These are phyloP conservation scores for Geranium incanum DNA, from an alignment of 441 rosid genomes.

Conservation along the genomic window DNA sequence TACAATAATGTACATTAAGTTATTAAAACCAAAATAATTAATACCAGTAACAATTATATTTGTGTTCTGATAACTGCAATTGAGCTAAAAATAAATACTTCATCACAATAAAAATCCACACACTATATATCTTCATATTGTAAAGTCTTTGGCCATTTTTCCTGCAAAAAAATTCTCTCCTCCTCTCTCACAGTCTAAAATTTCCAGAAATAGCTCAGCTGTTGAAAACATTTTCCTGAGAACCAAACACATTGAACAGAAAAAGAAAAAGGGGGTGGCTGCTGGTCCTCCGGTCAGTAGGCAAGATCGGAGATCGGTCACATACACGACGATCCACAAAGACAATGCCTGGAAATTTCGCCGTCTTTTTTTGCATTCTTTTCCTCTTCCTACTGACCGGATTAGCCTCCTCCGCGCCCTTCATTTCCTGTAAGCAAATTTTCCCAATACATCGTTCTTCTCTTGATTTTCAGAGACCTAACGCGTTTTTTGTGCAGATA, in stretches of 20 bases:
- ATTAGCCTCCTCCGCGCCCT: constrained; percentile 33
- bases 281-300: not conserved
- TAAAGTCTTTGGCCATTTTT: not conserved
- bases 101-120: not conserved
- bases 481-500: constrained; percentile 34
- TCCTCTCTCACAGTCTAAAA: not conserved
- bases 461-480: no score
- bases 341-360: constrained; percentile 23
- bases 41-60: not conserved
- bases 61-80: not conserved
- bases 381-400: constrained; percentile 23
- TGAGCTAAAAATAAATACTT: not conserved
- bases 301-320: constrained; percentile 21
- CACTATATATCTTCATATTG: not conserved
- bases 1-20: not conserved
- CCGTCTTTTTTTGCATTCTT: constrained; percentile 13
- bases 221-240: not conserved
- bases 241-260: not conserved
- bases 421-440: constrained; percentile 33
- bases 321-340: constrained; percentile 27
- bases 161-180: constrained; percentile 28
- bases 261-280: constrained; percentile 12
- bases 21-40: not conserved
- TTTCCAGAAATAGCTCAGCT: constrained; percentile 8
- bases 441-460: constrained; percentile 8